Evolutionary conservation across 345 rosid species (phyloP).

Genomic region (Capsella bursapastoris): DNA sequence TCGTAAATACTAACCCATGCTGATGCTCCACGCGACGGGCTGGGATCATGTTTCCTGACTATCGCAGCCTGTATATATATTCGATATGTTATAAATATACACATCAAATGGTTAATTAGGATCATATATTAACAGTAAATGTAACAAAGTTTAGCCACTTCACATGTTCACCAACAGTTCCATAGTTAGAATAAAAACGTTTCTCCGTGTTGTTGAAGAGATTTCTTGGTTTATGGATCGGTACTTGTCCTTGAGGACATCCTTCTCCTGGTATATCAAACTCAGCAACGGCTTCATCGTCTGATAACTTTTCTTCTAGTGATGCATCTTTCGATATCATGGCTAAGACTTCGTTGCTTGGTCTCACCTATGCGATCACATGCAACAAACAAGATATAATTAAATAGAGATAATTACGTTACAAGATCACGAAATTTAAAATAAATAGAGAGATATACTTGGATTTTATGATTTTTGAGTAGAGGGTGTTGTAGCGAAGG

Average conservation of each 20-base stretch:
- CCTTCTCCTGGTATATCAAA: constrained; percentile 24
- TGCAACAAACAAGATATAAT: constrained; percentile 2
- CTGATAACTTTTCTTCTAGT: background rate
- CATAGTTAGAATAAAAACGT: background rate
- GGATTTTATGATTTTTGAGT: constrained; percentile 21
- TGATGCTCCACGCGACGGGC: constrained; percentile 16
- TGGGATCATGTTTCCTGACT: background rate
- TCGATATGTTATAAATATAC: background rate
- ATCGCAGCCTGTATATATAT: constrained; percentile 2
- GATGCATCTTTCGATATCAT: constrained; percentile 2
- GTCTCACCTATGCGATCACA: constrained; percentile 13
- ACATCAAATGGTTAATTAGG: background rate
- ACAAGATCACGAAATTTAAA: no score
- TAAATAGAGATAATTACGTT: background rate
- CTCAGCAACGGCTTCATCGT: background rate
- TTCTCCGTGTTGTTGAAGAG: background rate
- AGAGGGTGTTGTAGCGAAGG: constrained; percentile 7
- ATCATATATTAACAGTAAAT: background rate
- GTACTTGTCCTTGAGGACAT: constrained; percentile 33
- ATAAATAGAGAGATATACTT: constrained; percentile 1
- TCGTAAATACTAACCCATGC: constrained; percentile 13
- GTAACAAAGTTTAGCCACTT: background rate
- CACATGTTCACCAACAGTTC: constrained; percentile 4
- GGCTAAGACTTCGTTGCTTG: constrained; percentile 15
- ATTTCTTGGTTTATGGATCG: constrained; percentile 24